Conservation (phyloP, 352 stramenopile genomes). For the Bremia lactucae region DNA sequence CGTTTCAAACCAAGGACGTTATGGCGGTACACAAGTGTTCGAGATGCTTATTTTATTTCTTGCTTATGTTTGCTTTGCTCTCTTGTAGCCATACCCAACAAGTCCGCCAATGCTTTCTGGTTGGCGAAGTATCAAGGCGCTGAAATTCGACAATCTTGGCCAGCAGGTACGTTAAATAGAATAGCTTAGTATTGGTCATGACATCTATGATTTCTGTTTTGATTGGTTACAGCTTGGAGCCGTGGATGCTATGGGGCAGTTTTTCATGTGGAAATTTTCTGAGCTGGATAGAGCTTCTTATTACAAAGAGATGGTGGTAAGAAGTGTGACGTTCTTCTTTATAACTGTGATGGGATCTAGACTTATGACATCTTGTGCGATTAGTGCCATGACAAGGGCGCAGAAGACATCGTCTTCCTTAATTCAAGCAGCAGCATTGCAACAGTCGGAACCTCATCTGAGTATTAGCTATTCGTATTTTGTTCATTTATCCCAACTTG, state of each 20-base stretch:
- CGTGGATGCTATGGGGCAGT: constrained; percentile 51
- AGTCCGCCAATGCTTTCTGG: constrained; percentile 44
- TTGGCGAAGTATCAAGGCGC: constrained; percentile 55
- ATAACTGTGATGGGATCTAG: too few species aligned
- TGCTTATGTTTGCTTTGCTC: background rate
- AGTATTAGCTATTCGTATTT: constrained; percentile 33
- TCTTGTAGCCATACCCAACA: constrained; percentile 40
- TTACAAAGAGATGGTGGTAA: constrained; percentile 59
- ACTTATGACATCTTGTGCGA: too few species aligned
- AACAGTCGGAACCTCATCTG: constrained; percentile 58
- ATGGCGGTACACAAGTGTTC: constrained; percentile 36
- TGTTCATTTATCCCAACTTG: constrained; percentile 2
- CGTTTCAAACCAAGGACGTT: constrained; percentile 59
- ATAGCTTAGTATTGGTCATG: too few species aligned
- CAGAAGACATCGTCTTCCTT: constrained; percentile 62
- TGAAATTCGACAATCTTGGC: constrained; percentile 69
- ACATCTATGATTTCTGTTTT: too few species aligned
- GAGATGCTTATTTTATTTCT: background rate
- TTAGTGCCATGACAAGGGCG: constrained; percentile 81
- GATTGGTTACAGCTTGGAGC: constrained; percentile 47
- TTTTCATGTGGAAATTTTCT: constrained; percentile 79
- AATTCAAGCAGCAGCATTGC: constrained; percentile 71
- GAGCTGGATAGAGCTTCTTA: constrained; percentile 53
- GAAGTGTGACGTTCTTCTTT: too few species aligned
- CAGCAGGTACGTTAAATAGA: constrained; percentile 36